A percentile compares a stretch with the other conserved stretches of the same genome.
Conservation (phyloP, 1,284 basidiomycete species). For the Naganishia liquefaciens region DNA sequence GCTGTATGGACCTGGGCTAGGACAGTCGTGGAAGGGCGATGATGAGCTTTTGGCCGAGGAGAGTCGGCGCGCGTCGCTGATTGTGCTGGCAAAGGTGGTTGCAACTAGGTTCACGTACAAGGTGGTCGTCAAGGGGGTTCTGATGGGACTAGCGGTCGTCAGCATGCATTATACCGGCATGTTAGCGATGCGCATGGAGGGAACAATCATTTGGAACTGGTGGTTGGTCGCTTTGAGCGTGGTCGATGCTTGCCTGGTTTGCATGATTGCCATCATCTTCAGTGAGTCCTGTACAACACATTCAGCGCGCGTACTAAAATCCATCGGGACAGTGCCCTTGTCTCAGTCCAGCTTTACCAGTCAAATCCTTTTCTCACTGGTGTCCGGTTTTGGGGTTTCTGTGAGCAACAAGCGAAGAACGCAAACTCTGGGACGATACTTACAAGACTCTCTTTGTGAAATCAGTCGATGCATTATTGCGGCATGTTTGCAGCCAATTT, state of each 20-base stretch:
- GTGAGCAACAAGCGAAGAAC: too few species aligned
- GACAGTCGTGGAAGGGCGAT: constrained; percentile 3
- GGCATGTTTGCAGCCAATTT: constrained; percentile 29
- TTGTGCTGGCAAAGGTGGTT: constrained; percentile 5
- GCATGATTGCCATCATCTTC: constrained; percentile 31
- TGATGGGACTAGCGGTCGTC: constrained; percentile 26
- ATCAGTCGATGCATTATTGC: constrained; percentile 24
- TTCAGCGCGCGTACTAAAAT: not conserved
- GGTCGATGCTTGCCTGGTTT: constrained; percentile 19
- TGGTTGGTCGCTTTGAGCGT: constrained; percentile 23
- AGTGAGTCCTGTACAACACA: not conserved
- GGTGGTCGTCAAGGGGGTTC: constrained; percentile 23
- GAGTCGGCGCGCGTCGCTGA: constrained; percentile 1
- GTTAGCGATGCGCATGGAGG: constrained; percentile 26
- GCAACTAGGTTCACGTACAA: constrained; percentile 13
- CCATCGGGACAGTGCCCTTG: constrained; percentile 11
- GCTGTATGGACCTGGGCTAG: constrained; percentile 11
- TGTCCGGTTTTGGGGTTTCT: constrained; percentile 16
- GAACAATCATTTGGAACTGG: constrained; percentile 26
- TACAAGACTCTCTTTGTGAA: too few species aligned
- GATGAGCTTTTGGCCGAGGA: not conserved
- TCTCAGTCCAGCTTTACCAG: constrained; percentile 28
- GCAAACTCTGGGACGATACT: too few species aligned
- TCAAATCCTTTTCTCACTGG: constrained; percentile 23
- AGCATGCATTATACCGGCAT: constrained; percentile 31